Base-by-base conservation (phyloP, 768 basidiomycete species). In the Pilatotrama ljubarskyi region DNA sequence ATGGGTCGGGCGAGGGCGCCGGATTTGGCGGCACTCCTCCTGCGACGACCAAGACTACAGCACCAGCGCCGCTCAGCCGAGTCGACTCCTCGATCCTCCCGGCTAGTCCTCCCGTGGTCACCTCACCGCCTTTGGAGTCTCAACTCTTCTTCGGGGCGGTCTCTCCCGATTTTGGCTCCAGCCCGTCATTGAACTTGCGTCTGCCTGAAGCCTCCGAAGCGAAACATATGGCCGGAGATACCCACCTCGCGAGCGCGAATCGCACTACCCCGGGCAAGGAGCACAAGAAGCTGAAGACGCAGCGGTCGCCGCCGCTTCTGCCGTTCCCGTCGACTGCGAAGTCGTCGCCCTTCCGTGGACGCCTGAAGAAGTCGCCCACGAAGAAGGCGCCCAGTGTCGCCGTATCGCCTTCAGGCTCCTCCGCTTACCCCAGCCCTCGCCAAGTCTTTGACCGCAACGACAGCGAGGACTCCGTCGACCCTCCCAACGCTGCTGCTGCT, bases 91-190 rank as follows among this genome's bases (percentile, higher is more conserved):
- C 74, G 3, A 64, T 81, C 20, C 75, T 88, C 3, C 84, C 84
- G 0, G 74, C 74, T 24, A 85, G 84, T 61, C 87, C 87, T 0
- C 77, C 84, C 2, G 77, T 77, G 59, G 70, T 88, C 36, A 82
- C 75, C 70, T 86, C 82, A 11, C 82, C 83, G 0, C 78, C 82
- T 0, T 74, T 88, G 55, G 80, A 85, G 55, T 80, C 76, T 25
- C 75, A 78, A 25, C 75, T 88, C 26, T 84, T 82, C 65, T 88
- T 88, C 63, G 67, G 68, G 26, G 55, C 64, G 1, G 22, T 61
- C 38, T 46, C 41, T 17, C 55, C 55, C 13, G 36, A 60, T 49
- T 66, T 67, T 32, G 66, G 60, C 3, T 54, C 61, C 9, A 56
- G 58, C 11, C 64, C 68, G 0, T 46, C 49, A 13, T 59, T 68